Evolutionary conservation across 192 early-diverging fungal genomes (phyloP).

Genomic region (Coemansia umbellata): DNA sequence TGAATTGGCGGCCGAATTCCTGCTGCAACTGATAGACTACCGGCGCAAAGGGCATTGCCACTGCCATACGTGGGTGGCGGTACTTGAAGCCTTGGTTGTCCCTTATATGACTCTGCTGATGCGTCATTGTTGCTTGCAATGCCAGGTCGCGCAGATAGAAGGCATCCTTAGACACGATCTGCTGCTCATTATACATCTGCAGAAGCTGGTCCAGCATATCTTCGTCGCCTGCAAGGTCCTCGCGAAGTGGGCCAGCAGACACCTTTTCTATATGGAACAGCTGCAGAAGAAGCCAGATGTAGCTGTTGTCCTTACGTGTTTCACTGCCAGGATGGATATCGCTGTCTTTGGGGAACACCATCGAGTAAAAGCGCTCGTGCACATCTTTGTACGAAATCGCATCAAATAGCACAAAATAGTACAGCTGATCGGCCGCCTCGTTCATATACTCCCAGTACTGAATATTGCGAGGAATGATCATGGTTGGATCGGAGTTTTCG

Average conservation of each 20-base stretch:
- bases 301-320: slow-evolving; percentile 64
- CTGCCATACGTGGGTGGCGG: slow-evolving; percentile 62
- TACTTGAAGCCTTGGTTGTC: slow-evolving; percentile 67
- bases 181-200: slow-evolving; percentile 69
- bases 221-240: slow-evolving; percentile 67
- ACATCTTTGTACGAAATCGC: slow-evolving; percentile 58
- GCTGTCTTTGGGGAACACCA: slow-evolving; percentile 55
- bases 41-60: slow-evolving; percentile 58
- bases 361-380: slow-evolving; percentile 52
- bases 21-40: slow-evolving; percentile 35
- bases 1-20: slow-evolving; percentile 42
- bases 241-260: slow-evolving; percentile 54
- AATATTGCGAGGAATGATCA: slow-evolving; percentile 63
- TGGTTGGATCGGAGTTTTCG: slow-evolving; percentile 46
- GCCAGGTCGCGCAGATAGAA: slow-evolving; percentile 73
- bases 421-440: slow-evolving; percentile 72
- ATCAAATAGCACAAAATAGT: slow-evolving; percentile 61
- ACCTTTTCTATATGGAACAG: slow-evolving; percentile 67
- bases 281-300: slow-evolving; percentile 70
- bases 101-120: slow-evolving; percentile 59
- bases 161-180: slow-evolving; percentile 66
- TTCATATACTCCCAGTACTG: slow-evolving; percentile 73
- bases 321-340: slow-evolving; percentile 44
- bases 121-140: slow-evolving; percentile 65
- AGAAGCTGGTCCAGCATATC: slow-evolving; percentile 67